Evolutionary conservation across 352 stramenopile species (phyloP).

Genomic region (Globisporangium heterothallicum): DNA sequence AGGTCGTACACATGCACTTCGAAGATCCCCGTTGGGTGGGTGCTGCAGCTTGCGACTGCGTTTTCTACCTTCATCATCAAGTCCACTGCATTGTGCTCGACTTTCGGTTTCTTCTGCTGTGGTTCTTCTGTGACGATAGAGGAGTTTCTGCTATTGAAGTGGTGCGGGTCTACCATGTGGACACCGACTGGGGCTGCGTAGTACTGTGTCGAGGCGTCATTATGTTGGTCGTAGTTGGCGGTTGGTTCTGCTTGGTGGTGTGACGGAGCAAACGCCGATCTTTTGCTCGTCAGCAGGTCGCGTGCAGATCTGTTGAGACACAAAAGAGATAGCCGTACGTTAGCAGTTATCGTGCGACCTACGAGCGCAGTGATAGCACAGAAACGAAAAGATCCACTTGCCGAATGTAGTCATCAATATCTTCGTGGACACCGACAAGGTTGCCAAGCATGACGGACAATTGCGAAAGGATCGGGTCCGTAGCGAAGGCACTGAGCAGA

Average conservation of each 20-base stretch:
- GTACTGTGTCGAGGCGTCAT: background rate
- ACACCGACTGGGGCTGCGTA: background rate
- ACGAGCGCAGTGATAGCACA: too few species aligned
- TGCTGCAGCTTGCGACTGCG: conserved; percentile 14
- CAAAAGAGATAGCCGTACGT: background rate
- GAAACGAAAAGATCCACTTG: conserved; percentile 17
- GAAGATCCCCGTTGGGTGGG: conserved; percentile 14
- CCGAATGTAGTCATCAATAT: conserved; percentile 62
- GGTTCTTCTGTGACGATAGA: conserved; percentile 15
- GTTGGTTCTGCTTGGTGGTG: conserved; percentile 3
- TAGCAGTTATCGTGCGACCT: too few species aligned
- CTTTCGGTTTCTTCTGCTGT: conserved; percentile 26
- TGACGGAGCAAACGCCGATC: conserved; percentile 14
- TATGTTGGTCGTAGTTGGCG: background rate
- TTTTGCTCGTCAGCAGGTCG: conserved; percentile 32
- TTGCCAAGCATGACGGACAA: conserved; percentile 36
- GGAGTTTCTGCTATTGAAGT: conserved; percentile 12
- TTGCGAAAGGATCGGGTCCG: conserved; percentile 24
- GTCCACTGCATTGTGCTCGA: conserved; percentile 17
- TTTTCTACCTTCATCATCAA: conserved; percentile 50
- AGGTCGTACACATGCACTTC: conserved; percentile 69
- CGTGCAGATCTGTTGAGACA: conserved; percentile 25
- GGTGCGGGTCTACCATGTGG: conserved; percentile 14
- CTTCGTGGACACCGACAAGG: conserved; percentile 28
- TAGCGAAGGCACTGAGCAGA: conserved; percentile 41